These are phyloP conservation scores for Naegleria lovaniensis DNA, from an alignment of 208 protist species.

Conservation along the genomic window DNA sequence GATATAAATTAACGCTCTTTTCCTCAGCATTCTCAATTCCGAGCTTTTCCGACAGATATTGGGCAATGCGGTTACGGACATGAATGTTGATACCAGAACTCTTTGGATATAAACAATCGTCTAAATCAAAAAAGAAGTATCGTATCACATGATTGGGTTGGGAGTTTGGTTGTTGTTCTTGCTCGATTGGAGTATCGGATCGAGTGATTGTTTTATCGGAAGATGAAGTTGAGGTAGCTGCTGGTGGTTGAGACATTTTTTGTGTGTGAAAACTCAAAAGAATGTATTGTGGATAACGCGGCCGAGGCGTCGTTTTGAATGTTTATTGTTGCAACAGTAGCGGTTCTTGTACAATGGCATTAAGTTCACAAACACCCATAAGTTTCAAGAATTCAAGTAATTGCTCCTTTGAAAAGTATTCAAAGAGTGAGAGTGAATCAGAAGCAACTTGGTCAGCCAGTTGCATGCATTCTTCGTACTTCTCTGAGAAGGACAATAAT, in stretches of 20 bases:
- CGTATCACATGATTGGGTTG: background rate
- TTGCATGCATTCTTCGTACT: background rate
- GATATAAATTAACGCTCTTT: background rate
- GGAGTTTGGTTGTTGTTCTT: background rate
- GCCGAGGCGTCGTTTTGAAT: no score
- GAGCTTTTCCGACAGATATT: background rate
- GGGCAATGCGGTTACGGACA: background rate
- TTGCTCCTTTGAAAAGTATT: background rate
- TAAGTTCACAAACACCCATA: background rate
- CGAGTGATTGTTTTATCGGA: background rate
- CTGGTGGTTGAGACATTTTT: background rate
- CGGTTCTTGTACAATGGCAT: background rate
- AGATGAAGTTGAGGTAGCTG: background rate
- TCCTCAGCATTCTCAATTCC: conserved; percentile 8
- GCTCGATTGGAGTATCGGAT: background rate
- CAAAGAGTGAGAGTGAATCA: background rate
- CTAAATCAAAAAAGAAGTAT: conserved; percentile 20
- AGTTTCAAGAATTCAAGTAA: background rate
- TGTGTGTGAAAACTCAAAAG: no score
- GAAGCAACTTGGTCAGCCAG: background rate
- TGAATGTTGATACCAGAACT: background rate
- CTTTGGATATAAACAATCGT: conserved; percentile 14
- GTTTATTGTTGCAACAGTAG: background rate
- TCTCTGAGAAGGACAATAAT: background rate
- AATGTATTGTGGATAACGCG: no score